These are phyloP conservation scores for Aeschynomene evenia DNA, from an alignment of 306 rosid species.

Conservation along the genomic window DNA sequence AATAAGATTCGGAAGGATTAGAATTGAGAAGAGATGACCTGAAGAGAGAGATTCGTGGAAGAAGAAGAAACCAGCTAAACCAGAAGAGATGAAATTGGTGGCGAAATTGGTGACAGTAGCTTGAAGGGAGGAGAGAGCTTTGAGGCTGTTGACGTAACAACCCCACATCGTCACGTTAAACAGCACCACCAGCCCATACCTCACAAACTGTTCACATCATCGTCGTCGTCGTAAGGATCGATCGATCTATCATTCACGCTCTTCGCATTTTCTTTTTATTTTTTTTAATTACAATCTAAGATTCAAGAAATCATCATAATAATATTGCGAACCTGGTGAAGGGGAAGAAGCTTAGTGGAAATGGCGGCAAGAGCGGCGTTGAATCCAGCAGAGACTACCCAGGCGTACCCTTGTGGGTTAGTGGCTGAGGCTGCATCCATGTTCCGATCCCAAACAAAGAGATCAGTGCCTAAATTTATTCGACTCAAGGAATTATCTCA, in stretches of 20 bases:
- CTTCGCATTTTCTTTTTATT: background rate
- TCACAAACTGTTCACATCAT: conserved; percentile 47
- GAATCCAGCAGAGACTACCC: conserved; percentile 41
- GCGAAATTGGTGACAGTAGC: conserved; percentile 92
- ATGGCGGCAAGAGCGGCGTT: conserved; percentile 47
- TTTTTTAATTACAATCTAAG: background rate
- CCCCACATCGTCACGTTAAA: conserved; percentile 89
- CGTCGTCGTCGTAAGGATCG: background rate
- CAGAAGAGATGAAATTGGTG: conserved; percentile 79
- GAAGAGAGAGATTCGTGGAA: conserved; percentile 68
- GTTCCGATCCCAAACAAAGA: background rate
- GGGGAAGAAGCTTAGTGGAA: conserved; percentile 20
- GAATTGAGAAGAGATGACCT: conserved; percentile 43
- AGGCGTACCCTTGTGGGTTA: conserved; percentile 21
- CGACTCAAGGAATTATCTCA: too few species aligned
- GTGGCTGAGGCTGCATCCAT: conserved; percentile 4
- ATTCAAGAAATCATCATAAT: background rate
- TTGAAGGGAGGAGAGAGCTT: conserved; percentile 79
- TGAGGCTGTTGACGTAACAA: conserved; percentile 81
- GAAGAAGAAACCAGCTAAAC: conserved; percentile 74
- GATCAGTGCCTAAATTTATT: background rate
- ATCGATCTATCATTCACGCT: background rate
- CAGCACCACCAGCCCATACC: conserved; percentile 52
- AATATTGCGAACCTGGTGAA: conserved; percentile 15
- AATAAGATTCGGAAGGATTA: too few species aligned